Evolutionary conservation across 352 stramenopile genomes (phyloP), one percentile per base, ranked within the genome.

Genomic region (Pythium scleroteichum): DNA sequence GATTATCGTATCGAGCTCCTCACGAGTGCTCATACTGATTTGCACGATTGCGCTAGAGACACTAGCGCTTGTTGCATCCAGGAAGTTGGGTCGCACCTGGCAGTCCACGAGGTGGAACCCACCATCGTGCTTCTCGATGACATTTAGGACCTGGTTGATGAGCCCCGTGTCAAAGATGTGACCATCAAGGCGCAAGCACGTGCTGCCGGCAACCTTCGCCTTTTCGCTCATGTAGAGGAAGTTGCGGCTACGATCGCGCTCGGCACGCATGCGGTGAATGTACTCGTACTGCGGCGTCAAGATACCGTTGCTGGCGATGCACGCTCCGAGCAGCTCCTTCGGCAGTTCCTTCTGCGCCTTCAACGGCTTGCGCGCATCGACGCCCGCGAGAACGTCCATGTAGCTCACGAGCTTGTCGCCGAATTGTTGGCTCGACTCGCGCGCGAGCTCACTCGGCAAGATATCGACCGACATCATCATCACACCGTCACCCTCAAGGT

Each of bases 401-500:
- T 98, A 96, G 40, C 72, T 75, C 8, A 98, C 61, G 19, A 98
- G 76, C 55, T 91, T 85, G 63, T 98, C 80, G 35, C 96, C 95
- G 77, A 99, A 99, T 72, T 98, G 91, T 55, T 96, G 77, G 61
- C 88, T 98, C 26, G 91, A 97, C 61, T 99, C 95, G n/a, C 74
- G 71, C 42, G 94, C 89, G 29, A 98, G 71, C 62, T 99, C 96
- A 23, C 92, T 97, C 1, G 96, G 96, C 45, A 99, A 74, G 54
- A 98, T 98, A 66, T 98, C 95, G 26, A 98, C 94, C 12, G 88
- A 91, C 85, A 98, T 95, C 71, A 98, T 92, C 69, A 97, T 90
- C 39, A 98, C 82, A 6, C 89, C 91, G 39, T 92, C 63, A 16
- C 75, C 69, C 3, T 91, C 77, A 16, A 89, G 73, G 17, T 85